phyloP scores from a whole-genome alignment of 2,329 filamentous ascomycete species.

The Scleromitrula shiraiana region DNA sequence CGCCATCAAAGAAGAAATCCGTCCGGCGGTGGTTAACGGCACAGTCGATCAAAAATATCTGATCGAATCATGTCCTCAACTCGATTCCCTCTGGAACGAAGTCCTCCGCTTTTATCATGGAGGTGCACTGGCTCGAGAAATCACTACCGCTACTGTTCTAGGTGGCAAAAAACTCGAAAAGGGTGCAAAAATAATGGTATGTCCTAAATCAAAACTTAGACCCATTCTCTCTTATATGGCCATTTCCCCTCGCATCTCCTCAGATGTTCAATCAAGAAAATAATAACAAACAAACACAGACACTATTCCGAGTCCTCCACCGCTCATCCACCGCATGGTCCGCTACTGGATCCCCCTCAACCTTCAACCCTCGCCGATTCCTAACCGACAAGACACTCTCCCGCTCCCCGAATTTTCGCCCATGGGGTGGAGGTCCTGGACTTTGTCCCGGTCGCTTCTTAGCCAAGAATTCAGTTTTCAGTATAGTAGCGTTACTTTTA shows the following conservation, averaged over 20 bases:
- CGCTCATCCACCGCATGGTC: no score
- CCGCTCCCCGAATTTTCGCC: not conserved
- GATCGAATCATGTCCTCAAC: not conserved
- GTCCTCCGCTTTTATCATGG: conserved; percentile 1
- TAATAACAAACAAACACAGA: not conserved
- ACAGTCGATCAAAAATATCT: not conserved
- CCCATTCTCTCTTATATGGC: no score
- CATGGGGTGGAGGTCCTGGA: conserved; percentile 5
- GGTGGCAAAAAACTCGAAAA: not conserved
- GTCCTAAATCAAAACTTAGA: no score
- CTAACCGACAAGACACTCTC: not conserved
- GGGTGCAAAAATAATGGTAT: conserved; percentile 13
- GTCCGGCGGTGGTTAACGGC: not conserved
- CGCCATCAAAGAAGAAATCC: not conserved
- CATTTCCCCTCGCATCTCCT: conserved; percentile 40
- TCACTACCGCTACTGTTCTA: not conserved
- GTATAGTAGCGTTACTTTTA: not conserved
- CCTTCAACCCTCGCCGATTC: conserved; percentile 6
- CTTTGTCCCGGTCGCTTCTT: conserved; percentile 6
- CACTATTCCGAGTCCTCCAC: conserved; percentile 6
- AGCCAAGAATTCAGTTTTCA: not conserved
- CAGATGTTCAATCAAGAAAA: no score
- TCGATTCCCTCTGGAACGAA: conserved; percentile 6
- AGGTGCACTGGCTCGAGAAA: conserved; percentile 4
- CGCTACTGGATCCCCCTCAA: no score